Evolutionary conservation across 371 early-diverging fungal species (phyloP).

Genomic region (Astathelohania contejeani): DNA sequence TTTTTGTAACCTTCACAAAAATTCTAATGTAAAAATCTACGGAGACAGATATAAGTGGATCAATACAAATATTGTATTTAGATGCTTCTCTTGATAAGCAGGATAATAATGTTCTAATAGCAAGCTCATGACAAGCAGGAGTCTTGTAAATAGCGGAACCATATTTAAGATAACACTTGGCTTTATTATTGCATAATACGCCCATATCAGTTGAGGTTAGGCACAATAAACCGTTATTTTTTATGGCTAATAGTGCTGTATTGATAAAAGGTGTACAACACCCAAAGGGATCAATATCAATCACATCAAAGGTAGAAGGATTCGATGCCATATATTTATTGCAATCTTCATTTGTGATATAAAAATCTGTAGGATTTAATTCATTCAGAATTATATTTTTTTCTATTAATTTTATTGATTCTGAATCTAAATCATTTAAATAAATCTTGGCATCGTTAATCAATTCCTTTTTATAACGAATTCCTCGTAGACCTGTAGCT

Average conservation of each 20-base stretch:
- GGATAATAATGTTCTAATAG: slow-evolving; percentile 66
- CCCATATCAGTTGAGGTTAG: slow-evolving; percentile 97
- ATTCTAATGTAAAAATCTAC: slow-evolving; percentile 96
- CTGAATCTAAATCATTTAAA: slow-evolving; percentile 74
- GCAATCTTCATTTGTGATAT: slow-evolving; percentile 48
- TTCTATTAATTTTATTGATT: slow-evolving; percentile 74
- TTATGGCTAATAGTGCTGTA: slow-evolving; percentile 74
- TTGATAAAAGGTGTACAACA: slow-evolving; percentile 86
- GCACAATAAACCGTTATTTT: slow-evolving; percentile 80
- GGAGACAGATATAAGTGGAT: slow-evolving; percentile 73
- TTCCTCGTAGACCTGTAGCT: slow-evolving; percentile 88
- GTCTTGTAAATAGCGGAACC: slow-evolving; percentile 53
- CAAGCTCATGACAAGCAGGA: slow-evolving; percentile 42
- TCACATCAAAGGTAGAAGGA: slow-evolving; percentile 49
- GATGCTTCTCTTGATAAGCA: slow-evolving; percentile 67
- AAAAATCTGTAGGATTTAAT: slow-evolving; percentile 46
- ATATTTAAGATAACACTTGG: slow-evolving; percentile 74
- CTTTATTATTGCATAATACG: slow-evolving; percentile 63
- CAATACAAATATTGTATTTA: slow-evolving; percentile 67
- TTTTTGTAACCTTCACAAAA: slow-evolving; percentile 81
- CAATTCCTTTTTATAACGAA: slow-evolving; percentile 90
- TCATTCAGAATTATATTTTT: slow-evolving; percentile 71
- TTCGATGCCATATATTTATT: slow-evolving; percentile 39
- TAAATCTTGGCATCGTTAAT: slow-evolving; percentile 60
- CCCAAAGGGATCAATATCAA: slow-evolving; percentile 85